phyloP scores from a whole-genome alignment of 495 filamentous ascomycete species.

The Aspergillus sclerotiicarbonarius region DNA sequence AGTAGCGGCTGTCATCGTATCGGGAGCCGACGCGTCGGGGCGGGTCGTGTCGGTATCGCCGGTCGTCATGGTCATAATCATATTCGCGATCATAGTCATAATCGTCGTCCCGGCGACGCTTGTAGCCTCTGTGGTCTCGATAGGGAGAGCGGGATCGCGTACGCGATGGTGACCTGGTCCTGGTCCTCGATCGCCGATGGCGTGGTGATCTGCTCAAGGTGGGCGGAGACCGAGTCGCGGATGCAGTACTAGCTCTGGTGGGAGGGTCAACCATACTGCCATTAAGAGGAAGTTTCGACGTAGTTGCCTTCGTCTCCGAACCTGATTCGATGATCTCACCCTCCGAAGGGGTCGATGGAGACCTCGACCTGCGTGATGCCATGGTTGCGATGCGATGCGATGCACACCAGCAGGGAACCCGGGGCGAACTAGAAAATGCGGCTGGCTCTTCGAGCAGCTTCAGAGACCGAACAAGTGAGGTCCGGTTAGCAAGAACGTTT shows the following conservation, averaged over 20 bases:
- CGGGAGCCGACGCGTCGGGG: slow-evolving; percentile 37
- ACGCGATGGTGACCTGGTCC: slow-evolving; percentile 31
- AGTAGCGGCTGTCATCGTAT: slow-evolving; percentile 32
- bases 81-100: slow-evolving; percentile 54
- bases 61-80: slow-evolving; percentile 45
- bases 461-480: slow-evolving; percentile 22
- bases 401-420: slow-evolving; percentile 4
- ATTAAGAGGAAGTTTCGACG: slow-evolving; percentile 73
- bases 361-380: slow-evolving; percentile 44
- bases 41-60: slow-evolving; percentile 47
- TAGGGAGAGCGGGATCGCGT: slow-evolving; percentile 44
- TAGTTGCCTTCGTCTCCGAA: slow-evolving; percentile 68
- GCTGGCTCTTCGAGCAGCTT: slow-evolving; percentile 22
- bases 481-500: slow-evolving; percentile 30
- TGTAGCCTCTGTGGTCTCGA: slow-evolving; percentile 56
- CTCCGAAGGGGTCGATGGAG: slow-evolving; percentile 59
- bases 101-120: slow-evolving; percentile 68
- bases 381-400: slow-evolving; percentile 16
- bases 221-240: slow-evolving; percentile 51
- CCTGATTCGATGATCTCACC: slow-evolving; percentile 84
- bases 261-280: slow-evolving; percentile 75
- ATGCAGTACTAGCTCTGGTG: slow-evolving; percentile 54
- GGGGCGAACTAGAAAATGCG: slow-evolving; percentile 3
- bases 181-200: slow-evolving; percentile 39
- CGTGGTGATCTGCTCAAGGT: slow-evolving; percentile 42